phyloP scores from a whole-genome alignment of 2,329 filamentous ascomycete genomes.

The Colletotrichum chrysophilum region DNA sequence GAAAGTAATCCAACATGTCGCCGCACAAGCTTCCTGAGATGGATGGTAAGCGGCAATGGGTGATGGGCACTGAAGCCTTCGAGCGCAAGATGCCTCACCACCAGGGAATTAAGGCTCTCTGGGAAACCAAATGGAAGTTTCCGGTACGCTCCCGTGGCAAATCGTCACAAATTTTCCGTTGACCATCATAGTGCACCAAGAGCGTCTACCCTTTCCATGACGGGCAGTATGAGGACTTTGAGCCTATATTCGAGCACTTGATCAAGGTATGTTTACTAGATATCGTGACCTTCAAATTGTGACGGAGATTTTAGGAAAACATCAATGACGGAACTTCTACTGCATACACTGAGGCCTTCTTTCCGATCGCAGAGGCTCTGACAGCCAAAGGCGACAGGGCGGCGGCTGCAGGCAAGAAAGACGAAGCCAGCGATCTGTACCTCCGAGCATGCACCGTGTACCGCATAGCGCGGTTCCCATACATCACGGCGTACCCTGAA shows the following conservation, averaged over 20 bases:
- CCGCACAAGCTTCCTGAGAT: conserved; percentile 27
- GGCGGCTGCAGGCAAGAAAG: conserved; percentile 49
- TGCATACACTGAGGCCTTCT: conserved; percentile 68
- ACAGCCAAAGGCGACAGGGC: conserved; percentile 56
- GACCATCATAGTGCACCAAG: conserved; percentile 53
- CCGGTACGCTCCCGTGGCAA: conserved; percentile 50
- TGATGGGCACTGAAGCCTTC: conserved; percentile 49
- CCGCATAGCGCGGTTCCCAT: conserved; percentile 75
- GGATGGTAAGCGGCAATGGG: conserved; percentile 41
- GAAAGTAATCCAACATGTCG: conserved; percentile 29
- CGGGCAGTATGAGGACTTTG: conserved; percentile 70
- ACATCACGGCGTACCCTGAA: conserved; percentile 45
- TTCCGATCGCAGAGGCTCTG: conserved; percentile 65
- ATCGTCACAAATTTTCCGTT: not conserved
- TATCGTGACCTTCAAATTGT: not conserved
- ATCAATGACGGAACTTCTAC: conserved; percentile 71
- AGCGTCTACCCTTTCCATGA: conserved; percentile 80
- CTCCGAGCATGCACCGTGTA: conserved; percentile 76
- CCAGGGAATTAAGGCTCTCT: conserved; percentile 64
- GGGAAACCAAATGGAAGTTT: conserved; percentile 79
- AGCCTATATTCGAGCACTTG: conserved; percentile 69
- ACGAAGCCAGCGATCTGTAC: conserved; percentile 65
- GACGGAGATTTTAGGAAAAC: conserved; percentile 41
- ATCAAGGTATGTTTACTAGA: conserved; percentile 47
- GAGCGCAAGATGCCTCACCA: conserved; percentile 59